Evolutionary conservation across 768 basidiomycete genomes (phyloP).

Genomic region (Stropharia rugosoannulata): DNA sequence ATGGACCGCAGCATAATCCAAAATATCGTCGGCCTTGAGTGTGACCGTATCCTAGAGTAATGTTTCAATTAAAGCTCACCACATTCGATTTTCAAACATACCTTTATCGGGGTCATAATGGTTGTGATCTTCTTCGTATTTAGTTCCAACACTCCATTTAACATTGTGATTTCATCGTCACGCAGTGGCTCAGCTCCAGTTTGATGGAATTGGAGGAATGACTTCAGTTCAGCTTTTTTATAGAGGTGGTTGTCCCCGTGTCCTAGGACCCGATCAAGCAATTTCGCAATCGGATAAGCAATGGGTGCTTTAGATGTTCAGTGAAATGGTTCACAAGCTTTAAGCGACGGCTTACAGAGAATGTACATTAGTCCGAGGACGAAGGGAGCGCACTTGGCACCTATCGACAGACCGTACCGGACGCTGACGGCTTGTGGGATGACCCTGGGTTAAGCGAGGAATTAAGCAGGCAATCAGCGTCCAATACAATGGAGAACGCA

Average conservation of each 20-base stretch:
- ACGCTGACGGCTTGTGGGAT: constrained; percentile 77
- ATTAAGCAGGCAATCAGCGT: neutral
- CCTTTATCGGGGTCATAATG: constrained; percentile 83
- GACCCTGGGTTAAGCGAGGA: constrained; percentile 30
- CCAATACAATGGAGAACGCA: neutral
- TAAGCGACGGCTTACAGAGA: constrained; percentile 41
- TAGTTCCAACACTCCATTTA: constrained; percentile 78
- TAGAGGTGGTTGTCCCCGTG: constrained; percentile 69
- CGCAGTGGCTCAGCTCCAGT: constrained; percentile 75
- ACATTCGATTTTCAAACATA: constrained; percentile 20
- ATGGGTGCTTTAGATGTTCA: constrained; percentile 55
- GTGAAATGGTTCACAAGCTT: neutral
- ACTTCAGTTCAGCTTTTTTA: constrained; percentile 79
- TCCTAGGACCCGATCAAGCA: constrained; percentile 86
- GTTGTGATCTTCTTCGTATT: constrained; percentile 70
- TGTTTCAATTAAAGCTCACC: constrained; percentile 5
- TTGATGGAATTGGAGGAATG: constrained; percentile 78
- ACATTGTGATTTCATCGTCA: constrained; percentile 79
- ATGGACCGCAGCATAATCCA: constrained; percentile 80
- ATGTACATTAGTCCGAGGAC: constrained; percentile 75
- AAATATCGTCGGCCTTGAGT: constrained; percentile 69
- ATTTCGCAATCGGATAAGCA: constrained; percentile 77
- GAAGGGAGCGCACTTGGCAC: constrained; percentile 74
- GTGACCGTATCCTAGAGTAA: constrained; percentile 72
- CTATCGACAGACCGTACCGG: constrained; percentile 77